These are phyloP conservation scores for Colletotrichum eleusines DNA, from an alignment of 2,329 filamentous ascomycete genomes.

Conservation along the genomic window DNA sequence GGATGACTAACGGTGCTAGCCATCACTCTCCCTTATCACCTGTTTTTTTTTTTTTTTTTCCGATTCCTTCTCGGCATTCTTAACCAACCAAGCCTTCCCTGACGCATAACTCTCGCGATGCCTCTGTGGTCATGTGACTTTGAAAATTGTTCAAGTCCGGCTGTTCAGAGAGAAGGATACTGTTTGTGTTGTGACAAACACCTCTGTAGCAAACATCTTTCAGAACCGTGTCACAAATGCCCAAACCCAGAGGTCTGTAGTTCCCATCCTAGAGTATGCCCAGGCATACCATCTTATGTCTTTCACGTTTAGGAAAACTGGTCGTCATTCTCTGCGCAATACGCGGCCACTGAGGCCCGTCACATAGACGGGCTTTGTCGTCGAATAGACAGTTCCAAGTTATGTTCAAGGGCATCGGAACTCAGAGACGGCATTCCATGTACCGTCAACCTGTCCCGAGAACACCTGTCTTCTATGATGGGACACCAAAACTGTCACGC, in stretches of 20 bases:
- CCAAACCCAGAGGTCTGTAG: conserved; percentile 39
- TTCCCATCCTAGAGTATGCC: not conserved
- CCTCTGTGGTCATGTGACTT: conserved; percentile 13
- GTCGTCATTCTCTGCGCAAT: conserved; percentile 6
- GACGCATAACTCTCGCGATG: not conserved
- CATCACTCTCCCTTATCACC: not conserved
- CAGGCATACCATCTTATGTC: not conserved
- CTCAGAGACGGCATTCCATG: conserved; percentile 42
- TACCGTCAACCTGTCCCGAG: conserved; percentile 42
- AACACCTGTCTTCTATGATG: conserved; percentile 45
- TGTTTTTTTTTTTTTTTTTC: too few species aligned
- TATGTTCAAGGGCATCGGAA: conserved; percentile 43
- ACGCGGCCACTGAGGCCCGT: conserved; percentile 42
- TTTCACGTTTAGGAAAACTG: not conserved
- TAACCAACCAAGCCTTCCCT: not conserved
- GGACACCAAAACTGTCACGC: conserved; percentile 47
- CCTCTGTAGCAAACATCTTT: conserved; percentile 45
- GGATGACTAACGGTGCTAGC: not conserved
- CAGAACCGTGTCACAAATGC: conserved; percentile 13
- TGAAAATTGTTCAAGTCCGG: conserved; percentile 27
- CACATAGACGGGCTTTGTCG: conserved; percentile 41
- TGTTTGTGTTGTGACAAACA: conserved; percentile 46
- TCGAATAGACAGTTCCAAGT: conserved; percentile 41
- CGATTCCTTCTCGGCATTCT: not conserved
- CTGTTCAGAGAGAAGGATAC: conserved; percentile 45